Evolutionary conservation across 1,284 basidiomycete species (phyloP).

Genomic region (Rhodofomes roseus): DNA sequence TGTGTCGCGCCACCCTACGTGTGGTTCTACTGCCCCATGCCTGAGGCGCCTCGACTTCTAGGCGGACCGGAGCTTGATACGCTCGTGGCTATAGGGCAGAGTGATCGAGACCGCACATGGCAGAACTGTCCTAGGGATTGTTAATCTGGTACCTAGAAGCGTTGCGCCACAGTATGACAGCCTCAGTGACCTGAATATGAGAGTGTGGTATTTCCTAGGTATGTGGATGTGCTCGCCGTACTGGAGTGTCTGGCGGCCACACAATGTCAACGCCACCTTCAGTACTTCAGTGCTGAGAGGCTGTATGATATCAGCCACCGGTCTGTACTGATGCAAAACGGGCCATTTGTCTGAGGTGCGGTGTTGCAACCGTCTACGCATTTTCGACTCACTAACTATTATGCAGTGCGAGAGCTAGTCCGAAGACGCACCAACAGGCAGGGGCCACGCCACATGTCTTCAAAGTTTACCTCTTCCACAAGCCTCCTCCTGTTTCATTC

Average conservation of each 20-base stretch:
- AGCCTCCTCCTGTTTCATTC: neutral
- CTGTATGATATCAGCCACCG: no score
- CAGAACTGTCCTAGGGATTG: neutral
- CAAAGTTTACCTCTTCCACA: neutral
- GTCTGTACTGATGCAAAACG: no score
- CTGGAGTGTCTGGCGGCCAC: no score
- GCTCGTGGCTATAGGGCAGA: neutral
- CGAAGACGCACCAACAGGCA: no score
- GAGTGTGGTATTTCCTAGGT: no score
- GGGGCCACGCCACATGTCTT: neutral
- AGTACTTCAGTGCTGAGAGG: no score
- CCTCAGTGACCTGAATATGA: no score
- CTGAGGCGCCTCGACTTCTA: neutral
- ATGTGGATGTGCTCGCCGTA: no score
- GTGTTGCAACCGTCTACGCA: neutral
- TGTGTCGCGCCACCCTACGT: neutral
- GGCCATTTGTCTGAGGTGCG: neutral
- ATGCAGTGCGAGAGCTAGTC: no score
- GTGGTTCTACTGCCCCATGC: neutral
- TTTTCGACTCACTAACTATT: no score
- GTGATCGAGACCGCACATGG: neutral
- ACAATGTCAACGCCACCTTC: no score
- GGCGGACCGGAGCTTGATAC: neutral
- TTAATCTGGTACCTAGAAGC: neutral
- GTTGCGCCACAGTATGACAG: neutral